Conservation (phyloP, 345 rosid genomes). For the Triadica sebifera region DNA sequence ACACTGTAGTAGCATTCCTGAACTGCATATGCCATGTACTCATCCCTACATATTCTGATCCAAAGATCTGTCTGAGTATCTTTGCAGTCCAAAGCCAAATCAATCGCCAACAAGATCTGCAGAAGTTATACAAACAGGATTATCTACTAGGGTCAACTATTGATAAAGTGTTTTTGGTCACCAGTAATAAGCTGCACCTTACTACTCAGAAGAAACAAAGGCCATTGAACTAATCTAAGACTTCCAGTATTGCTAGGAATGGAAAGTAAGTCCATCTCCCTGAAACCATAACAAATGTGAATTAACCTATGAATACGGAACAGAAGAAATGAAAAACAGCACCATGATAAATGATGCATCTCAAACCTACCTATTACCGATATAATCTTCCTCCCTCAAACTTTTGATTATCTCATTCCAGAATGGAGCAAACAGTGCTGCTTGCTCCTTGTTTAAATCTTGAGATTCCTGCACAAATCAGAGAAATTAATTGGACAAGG, state of each 20-base stretch:
- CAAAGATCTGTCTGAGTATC: constrained; percentile 80
- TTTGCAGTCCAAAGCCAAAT: constrained; percentile 90
- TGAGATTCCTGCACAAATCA: constrained; percentile 56
- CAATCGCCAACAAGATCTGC: constrained; percentile 88
- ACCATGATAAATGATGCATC: constrained; percentile 15
- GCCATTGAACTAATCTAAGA: constrained; percentile 94
- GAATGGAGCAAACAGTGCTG: constrained; percentile 91
- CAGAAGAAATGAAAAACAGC: constrained; percentile 12
- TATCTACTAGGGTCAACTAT: neutral
- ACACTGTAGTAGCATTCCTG: constrained; percentile 89
- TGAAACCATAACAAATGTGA: constrained; percentile 27
- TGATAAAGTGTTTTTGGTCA: neutral
- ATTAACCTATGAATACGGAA: constrained; percentile 2
- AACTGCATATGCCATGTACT: constrained; percentile 97
- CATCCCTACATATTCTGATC: constrained; percentile 79
- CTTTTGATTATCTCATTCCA: constrained; percentile 98
- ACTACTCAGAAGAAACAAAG: constrained; percentile 95
- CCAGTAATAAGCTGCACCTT: constrained; percentile 52
- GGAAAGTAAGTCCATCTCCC: constrained; percentile 96
- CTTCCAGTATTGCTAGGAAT: constrained; percentile 94
- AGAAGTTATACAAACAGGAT: constrained; percentile 10
- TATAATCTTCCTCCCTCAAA: constrained; percentile 93
- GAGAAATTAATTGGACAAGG: neutral
- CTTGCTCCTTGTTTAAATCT: constrained; percentile 66
- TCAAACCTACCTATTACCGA: constrained; percentile 69